Base-by-base conservation (phyloP, 768 basidiomycete genomes). In the Mycena amicta region DNA sequence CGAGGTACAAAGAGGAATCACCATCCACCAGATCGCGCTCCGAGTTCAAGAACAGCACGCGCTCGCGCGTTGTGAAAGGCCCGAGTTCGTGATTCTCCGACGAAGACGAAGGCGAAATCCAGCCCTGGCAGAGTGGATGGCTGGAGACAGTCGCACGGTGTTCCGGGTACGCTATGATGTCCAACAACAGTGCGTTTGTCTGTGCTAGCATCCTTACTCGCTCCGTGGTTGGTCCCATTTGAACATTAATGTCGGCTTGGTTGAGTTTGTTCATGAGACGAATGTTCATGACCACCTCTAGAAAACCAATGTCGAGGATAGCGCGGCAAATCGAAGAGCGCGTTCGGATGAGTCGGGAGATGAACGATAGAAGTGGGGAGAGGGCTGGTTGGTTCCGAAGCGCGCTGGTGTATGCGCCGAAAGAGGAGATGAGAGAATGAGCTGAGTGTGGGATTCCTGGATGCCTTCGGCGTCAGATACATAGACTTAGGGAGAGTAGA, bases 111-210 rank as follows among this genome's bases (percentile, higher is more conserved):
- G 53, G 50, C 1, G 46, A 31, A 11, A 50, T 29, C 63, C 63
- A 64, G 3, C 53, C 51, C 1, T 50, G 8, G 33, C 47, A 54
- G 5, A 64, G 57, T 1, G 63, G 63, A 52, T 64, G 63, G 26
- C 33, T 45, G 5, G 49, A 40, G 2, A 61, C 51, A 15, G 45
- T 5, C 5, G 43, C 6, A 4, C 60, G 53, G n/a, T 54, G 43
- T 22, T 64, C 63, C 1, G 60, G 60, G 23, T 64, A 64, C 5
- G 60, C 60, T 1, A 61, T 4, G 23, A 64, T 61, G 43, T 64
- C 63, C 20, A 61, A 40, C 3, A 64, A 45, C 2, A 59, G 3
- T 0, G 55, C 60, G 26, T 64, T 64, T n/a, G n/a, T n/a, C n/a
- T n/a, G n/a, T n/a, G n/a, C n/a, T n/a, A n/a, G n/a, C n/a, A n/a